These are phyloP conservation scores for Rhododendron ferrugineum DNA, from an alignment of 148 eudicot genomes.

Conservation along the genomic window DNA sequence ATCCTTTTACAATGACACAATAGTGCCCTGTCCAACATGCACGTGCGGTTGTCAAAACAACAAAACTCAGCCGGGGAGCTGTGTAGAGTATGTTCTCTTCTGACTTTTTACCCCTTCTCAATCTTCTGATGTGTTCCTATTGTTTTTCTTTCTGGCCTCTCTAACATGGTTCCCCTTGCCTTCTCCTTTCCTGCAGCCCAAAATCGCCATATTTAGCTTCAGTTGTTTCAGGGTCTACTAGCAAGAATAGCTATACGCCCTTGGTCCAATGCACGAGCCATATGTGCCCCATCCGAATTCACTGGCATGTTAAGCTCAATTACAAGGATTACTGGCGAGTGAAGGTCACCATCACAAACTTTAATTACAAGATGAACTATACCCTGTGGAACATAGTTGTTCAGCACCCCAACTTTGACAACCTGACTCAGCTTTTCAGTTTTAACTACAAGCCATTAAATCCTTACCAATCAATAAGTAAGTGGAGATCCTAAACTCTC, in stretches of 20 bases:
- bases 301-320: slow-evolving; percentile 54
- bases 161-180: slow-evolving; percentile 10
- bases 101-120: neutral
- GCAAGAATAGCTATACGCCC: slow-evolving; percentile 33
- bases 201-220: slow-evolving; percentile 36
- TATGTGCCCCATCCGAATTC: slow-evolving; percentile 53
- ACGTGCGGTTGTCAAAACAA: slow-evolving; percentile 62
- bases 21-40: slow-evolving; percentile 60
- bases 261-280: slow-evolving; percentile 56
- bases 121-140: neutral
- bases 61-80: slow-evolving; percentile 41
- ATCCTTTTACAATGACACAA: slow-evolving; percentile 56
- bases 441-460: slow-evolving; percentile 51
- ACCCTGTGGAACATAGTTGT: slow-evolving; percentile 50
- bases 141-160: neutral
- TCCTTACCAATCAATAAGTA: slow-evolving; percentile 42
- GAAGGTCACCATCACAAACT: slow-evolving; percentile 49
- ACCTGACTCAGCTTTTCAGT: slow-evolving; percentile 48
- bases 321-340: slow-evolving; percentile 56
- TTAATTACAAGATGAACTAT: slow-evolving; percentile 56
- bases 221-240: slow-evolving; percentile 24
- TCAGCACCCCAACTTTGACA: slow-evolving; percentile 59
- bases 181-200: slow-evolving; percentile 27
- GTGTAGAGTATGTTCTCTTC: slow-evolving; percentile 40
- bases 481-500: slow-evolving; percentile 11